Evolutionary conservation across 1,139 yeast genomes (phyloP).

Genomic region (Pichia sp.): DNA sequence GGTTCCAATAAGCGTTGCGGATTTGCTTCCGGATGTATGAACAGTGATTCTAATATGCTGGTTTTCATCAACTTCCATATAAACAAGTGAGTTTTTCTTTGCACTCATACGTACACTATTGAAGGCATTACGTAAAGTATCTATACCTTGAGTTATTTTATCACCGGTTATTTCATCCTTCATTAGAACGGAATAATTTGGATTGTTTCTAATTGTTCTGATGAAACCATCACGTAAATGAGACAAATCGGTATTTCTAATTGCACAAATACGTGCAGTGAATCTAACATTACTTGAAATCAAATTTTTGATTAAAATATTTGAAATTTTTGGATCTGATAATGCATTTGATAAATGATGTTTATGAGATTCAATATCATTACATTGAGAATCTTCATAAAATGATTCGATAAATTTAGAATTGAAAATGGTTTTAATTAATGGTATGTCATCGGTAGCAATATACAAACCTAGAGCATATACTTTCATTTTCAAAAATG

Average conservation of each 20-base stretch:
- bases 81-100: constrained; percentile 56
- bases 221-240: constrained; percentile 87
- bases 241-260: constrained; percentile 78
- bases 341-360: constrained; percentile 55
- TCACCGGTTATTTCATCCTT: constrained; percentile 29
- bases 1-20: constrained; percentile 28
- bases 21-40: constrained; percentile 21
- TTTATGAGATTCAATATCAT: constrained; percentile 27
- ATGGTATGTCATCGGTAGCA: constrained; percentile 48
- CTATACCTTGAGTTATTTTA: constrained; percentile 43
- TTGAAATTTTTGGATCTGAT: constrained; percentile 49
- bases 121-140: constrained; percentile 48
- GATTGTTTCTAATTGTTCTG: constrained; percentile 62
- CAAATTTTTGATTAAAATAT: constrained; percentile 47
- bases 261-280: constrained; percentile 73
- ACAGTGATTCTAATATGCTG: constrained; percentile 46
- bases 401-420: constrained; percentile 33
- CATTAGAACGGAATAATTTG: constrained; percentile 34
- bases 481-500: constrained; percentile 76
- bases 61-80: constrained; percentile 39
- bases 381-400: constrained; percentile 19
- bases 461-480: constrained; percentile 81
- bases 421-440: constrained; percentile 41
- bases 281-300: constrained; percentile 57
- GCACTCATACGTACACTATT: constrained; percentile 49